Evolutionary conservation across 2,329 filamentous ascomycete genomes (phyloP), one percentile per base, ranked within the genome.

Genomic region (Stagonosporopsis cucurbitacearum): DNA sequence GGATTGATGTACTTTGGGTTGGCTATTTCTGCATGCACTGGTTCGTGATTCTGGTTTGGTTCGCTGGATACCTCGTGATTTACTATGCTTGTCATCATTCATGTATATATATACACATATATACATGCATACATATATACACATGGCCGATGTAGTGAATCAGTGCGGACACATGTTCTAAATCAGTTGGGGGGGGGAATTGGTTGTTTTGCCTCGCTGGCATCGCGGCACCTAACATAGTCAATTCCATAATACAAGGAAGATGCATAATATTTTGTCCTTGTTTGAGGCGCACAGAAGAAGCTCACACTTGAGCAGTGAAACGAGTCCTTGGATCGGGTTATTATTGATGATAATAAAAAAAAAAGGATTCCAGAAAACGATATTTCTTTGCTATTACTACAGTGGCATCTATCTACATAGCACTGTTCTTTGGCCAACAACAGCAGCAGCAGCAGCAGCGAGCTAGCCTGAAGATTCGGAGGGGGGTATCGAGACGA

Each of bases 61-160:
- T 50, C 41, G 52, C 52, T 41, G 46, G 52, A 55, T 55, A 55
- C 46, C 52, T 55, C 41, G 52, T 55, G 26, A 33, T 50, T 45
- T 44, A 23, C 11, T 20, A 11, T n/a, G 20, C 22, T 20, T 13
- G 4, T 43, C 20, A 17, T 37, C 40, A 25, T 22, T 20, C 6
- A 8, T 25, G 17, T 26, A 13, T 39, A 11, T 49, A 7, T 20
- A 4, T 30, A n/a, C n/a, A n/a, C n/a, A n/a, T n/a, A n/a, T n/a
- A n/a, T n/a, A n/a, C 40, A 25, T 22, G n/a, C 6, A 8, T 25
- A 13, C 33, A 13, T 39, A 11, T 49, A 7, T 20, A 4, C 20
- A 32, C 33, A 40, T 36, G 30, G 25, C 41, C 42, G 26, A 42
- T 32, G 13, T 23, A 43, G 50, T 43, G 36, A 49, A 49, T 19